Evolutionary conservation across 257 asterid species (phyloP), one percentile per base, ranked within the genome.

Genomic region (Solanum microdontum): DNA sequence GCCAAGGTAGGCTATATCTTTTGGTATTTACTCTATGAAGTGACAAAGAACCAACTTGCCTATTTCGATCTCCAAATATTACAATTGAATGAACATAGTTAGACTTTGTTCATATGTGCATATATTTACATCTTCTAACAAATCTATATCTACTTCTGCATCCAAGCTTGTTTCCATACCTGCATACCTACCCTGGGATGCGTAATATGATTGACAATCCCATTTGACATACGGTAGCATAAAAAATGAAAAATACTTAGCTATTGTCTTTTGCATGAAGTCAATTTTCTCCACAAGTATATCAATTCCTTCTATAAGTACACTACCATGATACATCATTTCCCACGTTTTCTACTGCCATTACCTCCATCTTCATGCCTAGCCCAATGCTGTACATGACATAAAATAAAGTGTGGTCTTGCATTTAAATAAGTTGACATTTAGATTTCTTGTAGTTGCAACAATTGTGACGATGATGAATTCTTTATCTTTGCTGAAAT

Each of bases 1-100:
- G 96, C 99, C 86, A 96, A 97, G 97, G 99, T 97, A 91, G 86
- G 60, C 70, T 21, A 6, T 58, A 11, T 33, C 62, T 74, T 73
- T 32, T 55, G 3, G 55, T 21, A 39, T 24, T 48, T 45, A n/a
- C 33, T 87, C 43, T 45, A 24, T 58, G 74, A 40, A 28, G 40
- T 36, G 72, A 73, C n/a, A 60, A 34, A 45, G 68, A 48, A 7
- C 68, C 40, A 80, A 45, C 28, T 74, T 45, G 17, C 40, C 68
- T 45, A 45, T 45, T 80, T 45, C 28, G 13, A 45, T 80, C 85
- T 80, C 68, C 68, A 80, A 39, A 45, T 80, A 80, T 43, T 48
- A 5, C 40, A 19, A 9, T 24, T 43, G n/a, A 80, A 80, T 80
- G 85, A 15, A 39, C 40, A 80, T 80, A 30, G 21, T 45, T 80